Base-by-base conservation (phyloP, 176 grass and related monocot species). In the Typha latifolia region DNA sequence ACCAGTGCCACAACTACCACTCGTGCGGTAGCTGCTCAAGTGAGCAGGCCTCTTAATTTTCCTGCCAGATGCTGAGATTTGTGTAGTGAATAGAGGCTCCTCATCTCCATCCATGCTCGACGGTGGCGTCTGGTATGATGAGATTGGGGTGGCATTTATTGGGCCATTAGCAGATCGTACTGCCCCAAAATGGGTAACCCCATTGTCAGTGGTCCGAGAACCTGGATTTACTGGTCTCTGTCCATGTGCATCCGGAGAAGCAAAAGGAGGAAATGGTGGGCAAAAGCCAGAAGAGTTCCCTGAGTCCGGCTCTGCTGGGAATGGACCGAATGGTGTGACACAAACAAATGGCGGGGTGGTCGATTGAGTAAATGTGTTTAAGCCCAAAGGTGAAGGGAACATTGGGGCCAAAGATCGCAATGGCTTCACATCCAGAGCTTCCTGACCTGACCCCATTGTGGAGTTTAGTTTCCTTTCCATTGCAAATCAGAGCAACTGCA, bases 401-500 rank as follows among this genome's bases (percentile, higher is more conserved):
- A 96, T 96, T n/a, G 87, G 91, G 49, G 87, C 50, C 64, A 96
- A 59, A 16, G 91, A 84, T 72, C 87, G 69, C 64, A 96, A 74
- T 37, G 91, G 91, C 61, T 90, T 87, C 26, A 82, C 62, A 43
- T 96, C 91, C 49, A 96, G 67, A 12, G 72, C 91, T 77, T 83
- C 83, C 29, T 74, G 83, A 64, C 84, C 80, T 64, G 77, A 59
- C 4, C 18, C 16, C 2, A 18, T n/a, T 59, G 53, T 19, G 53
- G 6, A 59, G 53, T 59, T 59, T 19, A 21, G 20, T 11, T 59
- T 59, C 53, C 53, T 59, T 59, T 59, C 53, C 53, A 59, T 59
- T 16, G 16, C 53, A 21, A 59, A 59, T 19, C 16, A 21, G 18
- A 22, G n/a, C 20, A 59, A 21, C 53, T 59, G 53, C 53, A 59